Base-by-base conservation (phyloP, 345 rosid genomes). In the Alliaria petiolata region DNA sequence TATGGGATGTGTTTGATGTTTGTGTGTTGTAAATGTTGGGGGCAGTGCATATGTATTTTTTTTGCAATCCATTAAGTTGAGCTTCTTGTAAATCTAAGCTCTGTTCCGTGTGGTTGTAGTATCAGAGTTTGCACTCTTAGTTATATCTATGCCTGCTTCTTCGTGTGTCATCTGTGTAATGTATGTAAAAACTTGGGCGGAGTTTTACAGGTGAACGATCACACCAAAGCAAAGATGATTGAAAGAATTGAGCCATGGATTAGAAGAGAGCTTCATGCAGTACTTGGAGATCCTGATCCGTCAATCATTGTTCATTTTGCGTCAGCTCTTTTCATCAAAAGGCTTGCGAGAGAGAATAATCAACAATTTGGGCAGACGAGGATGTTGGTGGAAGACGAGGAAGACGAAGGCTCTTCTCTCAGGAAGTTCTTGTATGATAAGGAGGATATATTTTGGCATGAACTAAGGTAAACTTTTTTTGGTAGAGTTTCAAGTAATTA, bases 231-330 rank as follows among this genome's bases (percentile, higher is more conserved):
- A 62, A 80, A 50, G 53, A 47, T 83, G 5, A 15, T 58, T 60
- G 80, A 67, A 72, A 86, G 78, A 72, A 72, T 83, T 63, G 85
- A 83, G 62, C 87, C 96, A n/a, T 91, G 95, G 96, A 80, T 87
- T 39, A 62, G 45, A 60, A 87, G 97, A 77, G 97, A 91, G 87
- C 67, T 91, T 22, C 78, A 81, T 60, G 89, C 87, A 8, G 78
- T 85, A 49, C 89, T 84, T 36, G 87, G 85, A 47, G 93, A 86
- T 66, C 85, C 85, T 13, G 93, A 91, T 75, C 87, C 91, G 31
- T 77, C 89, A 35, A 70, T 91, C 61, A 79, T 91, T 47, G 83
- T 85, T 79, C 91, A 87, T 80, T 80, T 91, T 22, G 93, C 79
- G 5, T 80, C 93, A 17, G 74, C 87, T 8, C 78, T 80, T 76